phyloP scores from a whole-genome alignment of 2,329 filamentous ascomycete species.

The Metarhizium rileyi region DNA sequence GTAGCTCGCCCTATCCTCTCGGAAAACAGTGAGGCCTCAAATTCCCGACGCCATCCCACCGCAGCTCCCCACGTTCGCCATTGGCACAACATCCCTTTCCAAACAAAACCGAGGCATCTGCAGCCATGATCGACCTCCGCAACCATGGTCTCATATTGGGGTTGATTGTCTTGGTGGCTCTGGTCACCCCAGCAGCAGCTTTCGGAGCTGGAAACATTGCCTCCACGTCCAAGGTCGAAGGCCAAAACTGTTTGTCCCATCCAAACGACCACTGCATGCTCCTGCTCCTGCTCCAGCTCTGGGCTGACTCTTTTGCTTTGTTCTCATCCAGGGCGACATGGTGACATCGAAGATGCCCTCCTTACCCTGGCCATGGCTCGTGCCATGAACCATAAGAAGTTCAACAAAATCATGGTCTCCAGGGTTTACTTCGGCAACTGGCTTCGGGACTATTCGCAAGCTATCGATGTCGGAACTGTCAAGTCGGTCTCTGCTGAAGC shows the following conservation, averaged over 20 bases:
- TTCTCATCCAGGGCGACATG: conserved; percentile 58
- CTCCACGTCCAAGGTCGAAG: conserved; percentile 68
- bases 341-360: conserved; percentile 87
- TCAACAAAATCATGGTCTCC: conserved; percentile 78
- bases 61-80: neutral
- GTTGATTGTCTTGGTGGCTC: conserved; percentile 52
- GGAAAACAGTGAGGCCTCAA: neutral
- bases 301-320: conserved; percentile 1
- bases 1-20: neutral
- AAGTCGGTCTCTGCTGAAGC: conserved; percentile 86
- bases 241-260: conserved; percentile 59
- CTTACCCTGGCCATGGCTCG: conserved; percentile 55
- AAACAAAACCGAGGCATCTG: neutral
- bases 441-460: conserved; percentile 88
- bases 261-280: neutral
- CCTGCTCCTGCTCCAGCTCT: neutral
- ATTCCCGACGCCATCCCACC: neutral
- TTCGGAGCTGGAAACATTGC: conserved; percentile 89
- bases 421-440: conserved; percentile 95
- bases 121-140: conserved; percentile 38
- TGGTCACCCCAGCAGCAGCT: conserved; percentile 59
- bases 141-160: conserved; percentile 42
- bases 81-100: neutral
- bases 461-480: conserved; percentile 84
- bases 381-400: conserved; percentile 59